Evolutionary conservation across 495 filamentous ascomycete species (phyloP), one percentile per base, ranked within the genome.

Genomic region (Astrocystis sublimbata): DNA sequence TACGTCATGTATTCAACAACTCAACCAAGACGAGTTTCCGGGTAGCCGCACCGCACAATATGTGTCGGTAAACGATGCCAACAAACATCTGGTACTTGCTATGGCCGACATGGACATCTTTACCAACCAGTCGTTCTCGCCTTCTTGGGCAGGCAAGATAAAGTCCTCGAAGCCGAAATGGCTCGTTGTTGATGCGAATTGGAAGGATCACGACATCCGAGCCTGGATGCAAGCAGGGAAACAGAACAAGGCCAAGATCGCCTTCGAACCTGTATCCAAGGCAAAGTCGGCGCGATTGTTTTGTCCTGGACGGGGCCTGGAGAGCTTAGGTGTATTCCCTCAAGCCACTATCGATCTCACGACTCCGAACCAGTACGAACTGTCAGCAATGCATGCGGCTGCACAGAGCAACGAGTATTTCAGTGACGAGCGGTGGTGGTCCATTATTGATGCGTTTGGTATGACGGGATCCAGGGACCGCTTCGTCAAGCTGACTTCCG

Each of bases 101-200:
- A 96, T 97, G 89, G 92, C 94, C 17, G 94, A 98, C 71, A 97
- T 98, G 92, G 79, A 77, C 52, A 94, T 98, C 69, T 81, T 97
- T 61, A 86, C 92, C 53, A 73, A 63, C 6, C 73, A 79, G 41
- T 73, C 71, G 4, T 80, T 79, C 67, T 71, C 79, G 0, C 68
- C 61, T 63, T 83, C 75, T 68, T 91, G 88, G 88, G 81, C 83
- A 43, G 81, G 84, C 7, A 73, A 86, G 30, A 70, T 91, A 9
- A 67, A 74, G 21, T 74, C 70, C 12, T 75, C 80, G 9, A 81
- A 80, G 54, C 89, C 92, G 2, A 85, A 85, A 62, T 91, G 88
- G 87, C 77, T 92, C 47, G 85, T 93, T 21, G 77, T 94, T 9
- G 92, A 97, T 68, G 91, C 84, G 9, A 97, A 96, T 68, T 96